Evolutionary conservation across 2,329 filamentous ascomycete species (phyloP).

Genomic region (Hypoxylon sp.): DNA sequence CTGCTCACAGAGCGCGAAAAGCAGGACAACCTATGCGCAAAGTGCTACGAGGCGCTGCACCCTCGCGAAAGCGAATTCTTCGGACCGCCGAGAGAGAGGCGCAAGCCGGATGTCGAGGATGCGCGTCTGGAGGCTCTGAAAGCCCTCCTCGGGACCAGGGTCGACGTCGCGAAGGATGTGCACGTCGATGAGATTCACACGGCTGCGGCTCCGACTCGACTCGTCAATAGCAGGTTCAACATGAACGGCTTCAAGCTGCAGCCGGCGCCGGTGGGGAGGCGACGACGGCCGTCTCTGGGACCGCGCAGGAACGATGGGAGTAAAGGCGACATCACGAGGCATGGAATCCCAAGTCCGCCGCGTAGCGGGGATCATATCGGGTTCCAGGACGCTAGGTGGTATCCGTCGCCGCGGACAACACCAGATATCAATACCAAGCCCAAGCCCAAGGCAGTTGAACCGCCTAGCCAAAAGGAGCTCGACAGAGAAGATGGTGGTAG

Average conservation of each 20-base stretch:
- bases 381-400: slow-evolving; percentile 40
- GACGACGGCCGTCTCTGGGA: neutral
- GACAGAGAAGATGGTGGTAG: neutral
- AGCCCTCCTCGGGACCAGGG: slow-evolving; percentile 9
- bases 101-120: neutral
- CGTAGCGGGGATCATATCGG: slow-evolving; percentile 31
- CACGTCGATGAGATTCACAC: neutral
- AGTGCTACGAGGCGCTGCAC: slow-evolving; percentile 46
- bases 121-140: slow-evolving; percentile 3
- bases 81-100: neutral
- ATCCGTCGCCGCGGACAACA: neutral
- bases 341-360: neutral
- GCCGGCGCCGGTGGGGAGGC: slow-evolving; percentile 39
- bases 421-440: neutral
- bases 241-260: slow-evolving; percentile 43
- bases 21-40: slow-evolving; percentile 45
- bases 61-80: slow-evolving; percentile 48
- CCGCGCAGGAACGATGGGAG: neutral
- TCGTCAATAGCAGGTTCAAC: slow-evolving; percentile 22
- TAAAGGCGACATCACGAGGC: neutral
- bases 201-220: neutral
- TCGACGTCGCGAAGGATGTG: slow-evolving; percentile 10
- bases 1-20: slow-evolving; percentile 35
- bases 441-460: neutral
- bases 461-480: too few relatives aligned